Percentiles rank a stretch among this genome's conserved stretches.
Evolutionary conservation across 441 rosid genomes (phyloP).

Genomic region (Omphalea diandra): DNA sequence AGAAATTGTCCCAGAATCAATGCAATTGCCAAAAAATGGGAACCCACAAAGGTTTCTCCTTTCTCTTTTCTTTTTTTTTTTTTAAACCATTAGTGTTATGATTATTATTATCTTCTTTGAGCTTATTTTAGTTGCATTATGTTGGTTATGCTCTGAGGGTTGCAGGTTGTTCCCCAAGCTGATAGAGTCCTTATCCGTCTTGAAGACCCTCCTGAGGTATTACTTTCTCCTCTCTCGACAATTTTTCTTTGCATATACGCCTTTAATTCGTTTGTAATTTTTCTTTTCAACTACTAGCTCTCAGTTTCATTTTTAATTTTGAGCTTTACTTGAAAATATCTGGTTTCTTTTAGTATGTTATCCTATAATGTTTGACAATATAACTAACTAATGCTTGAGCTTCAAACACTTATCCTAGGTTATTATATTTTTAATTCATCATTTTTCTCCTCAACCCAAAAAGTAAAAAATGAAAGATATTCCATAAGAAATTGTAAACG

Average conservation of each 20-base stretch:
- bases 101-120: background rate
- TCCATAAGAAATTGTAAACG: too few relatives aligned
- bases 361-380: too few relatives aligned
- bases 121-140: too few relatives aligned
- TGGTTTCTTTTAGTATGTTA: too few relatives aligned
- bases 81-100: background rate
- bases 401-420: too few relatives aligned
- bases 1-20: slow-evolving; percentile 53
- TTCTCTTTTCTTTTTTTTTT: background rate
- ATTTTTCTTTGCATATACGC: background rate
- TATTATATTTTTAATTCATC: too few relatives aligned
- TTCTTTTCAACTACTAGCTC: too few relatives aligned
- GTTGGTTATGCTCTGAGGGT: background rate
- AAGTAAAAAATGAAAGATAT: too few relatives aligned
- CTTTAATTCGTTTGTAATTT: background rate
- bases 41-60: slow-evolving; percentile 60
- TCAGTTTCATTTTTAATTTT: background rate
- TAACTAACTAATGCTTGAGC: too few relatives aligned
- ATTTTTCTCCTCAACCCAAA: too few relatives aligned
- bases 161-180: slow-evolving; percentile 89
- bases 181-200: slow-evolving; percentile 91
- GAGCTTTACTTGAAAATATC: too few relatives aligned
- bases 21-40: slow-evolving; percentile 70
- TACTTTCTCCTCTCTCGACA: background rate
- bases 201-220: slow-evolving; percentile 68